phyloP scores from a whole-genome alignment of 805 yeast species.

The Cyberlindnera bimundalis region DNA sequence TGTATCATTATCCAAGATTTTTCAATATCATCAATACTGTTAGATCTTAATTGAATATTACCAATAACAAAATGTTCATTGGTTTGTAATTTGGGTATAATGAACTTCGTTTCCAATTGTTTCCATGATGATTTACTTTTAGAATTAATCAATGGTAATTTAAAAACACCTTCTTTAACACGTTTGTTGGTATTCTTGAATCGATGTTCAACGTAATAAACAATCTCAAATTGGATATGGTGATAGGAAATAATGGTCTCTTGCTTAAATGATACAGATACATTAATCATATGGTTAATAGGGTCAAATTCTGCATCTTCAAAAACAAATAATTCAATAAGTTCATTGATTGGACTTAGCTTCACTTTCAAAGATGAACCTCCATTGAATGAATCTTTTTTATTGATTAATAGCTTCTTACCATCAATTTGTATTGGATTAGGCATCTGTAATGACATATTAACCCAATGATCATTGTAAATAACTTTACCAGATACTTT shows the following conservation, averaged over 20 bases:
- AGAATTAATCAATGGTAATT: conserved; percentile 25
- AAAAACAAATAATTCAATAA: too few relatives aligned
- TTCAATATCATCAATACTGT: conserved; percentile 18
- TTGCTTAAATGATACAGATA: too few relatives aligned
- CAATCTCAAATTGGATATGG: conserved; percentile 33
- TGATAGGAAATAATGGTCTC: conserved; percentile 15
- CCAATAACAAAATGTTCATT: conserved; percentile 27
- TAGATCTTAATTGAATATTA: conserved; percentile 12
- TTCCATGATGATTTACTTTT: too few relatives aligned
- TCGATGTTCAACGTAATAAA: conserved; percentile 34
- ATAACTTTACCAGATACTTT: conserved; percentile 30
- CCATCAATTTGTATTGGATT: conserved; percentile 30
- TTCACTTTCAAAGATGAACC: conserved; percentile 34
- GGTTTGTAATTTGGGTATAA: conserved; percentile 21
- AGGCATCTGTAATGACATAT: conserved; percentile 33
- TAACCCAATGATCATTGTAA: conserved; percentile 35
- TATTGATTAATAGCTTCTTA: conserved; percentile 13
- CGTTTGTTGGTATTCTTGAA: conserved; percentile 27
- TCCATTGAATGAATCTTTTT: conserved; percentile 32
- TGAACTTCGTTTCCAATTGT: conserved; percentile 13
- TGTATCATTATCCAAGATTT: conserved; percentile 27
- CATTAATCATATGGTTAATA: too few relatives aligned
- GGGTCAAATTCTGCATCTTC: too few relatives aligned
- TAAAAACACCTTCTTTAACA: conserved; percentile 31
- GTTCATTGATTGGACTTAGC: too few relatives aligned